phyloP scores from a whole-genome alignment of 164 flowering plant genomes.

The Berberis thunbergii region DNA sequence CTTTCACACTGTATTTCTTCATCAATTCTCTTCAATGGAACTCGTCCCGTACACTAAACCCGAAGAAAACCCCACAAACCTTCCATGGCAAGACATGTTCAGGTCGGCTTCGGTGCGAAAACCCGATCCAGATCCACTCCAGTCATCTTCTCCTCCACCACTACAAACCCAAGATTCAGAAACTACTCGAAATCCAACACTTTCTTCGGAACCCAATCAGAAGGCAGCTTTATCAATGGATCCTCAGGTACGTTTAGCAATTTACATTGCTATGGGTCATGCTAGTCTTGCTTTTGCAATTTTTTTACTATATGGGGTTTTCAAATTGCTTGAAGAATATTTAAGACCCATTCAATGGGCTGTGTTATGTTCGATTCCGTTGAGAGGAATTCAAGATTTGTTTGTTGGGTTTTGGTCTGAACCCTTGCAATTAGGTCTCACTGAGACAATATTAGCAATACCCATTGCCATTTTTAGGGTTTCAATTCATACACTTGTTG shows the following conservation, averaged over 20 bases:
- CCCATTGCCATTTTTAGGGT: conserved; percentile 65
- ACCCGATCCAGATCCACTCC: conserved; percentile 26
- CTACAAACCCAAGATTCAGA: not conserved
- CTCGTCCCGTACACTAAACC: conserved; percentile 54
- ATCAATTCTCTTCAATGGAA: conserved; percentile 31
- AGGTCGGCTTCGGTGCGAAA: conserved; percentile 65
- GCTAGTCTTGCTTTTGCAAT: conserved; percentile 64
- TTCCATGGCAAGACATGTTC: conserved; percentile 93
- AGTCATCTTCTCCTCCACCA: conserved; percentile 15
- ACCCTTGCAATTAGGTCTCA: conserved; percentile 69
- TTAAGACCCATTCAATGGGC: conserved; percentile 91
- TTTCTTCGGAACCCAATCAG: conserved; percentile 3
- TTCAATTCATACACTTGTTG: conserved; percentile 49
- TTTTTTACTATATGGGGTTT: conserved; percentile 47
- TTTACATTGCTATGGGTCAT: conserved; percentile 97
- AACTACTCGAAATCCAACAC: not conserved
- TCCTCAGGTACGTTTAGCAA: conserved; percentile 72
- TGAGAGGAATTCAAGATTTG: conserved; percentile 72
- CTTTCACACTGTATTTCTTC: no score
- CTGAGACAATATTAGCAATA: conserved; percentile 75
- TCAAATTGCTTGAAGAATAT: conserved; percentile 58
- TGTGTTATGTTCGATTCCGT: conserved; percentile 78
- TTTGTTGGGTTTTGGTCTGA: conserved; percentile 78
- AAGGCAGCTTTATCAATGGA: conserved; percentile 27
- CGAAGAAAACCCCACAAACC: conserved; percentile 21